Conservation (phyloP, 2,329 filamentous ascomycete genomes). For the Cladosporium halotolerans region DNA sequence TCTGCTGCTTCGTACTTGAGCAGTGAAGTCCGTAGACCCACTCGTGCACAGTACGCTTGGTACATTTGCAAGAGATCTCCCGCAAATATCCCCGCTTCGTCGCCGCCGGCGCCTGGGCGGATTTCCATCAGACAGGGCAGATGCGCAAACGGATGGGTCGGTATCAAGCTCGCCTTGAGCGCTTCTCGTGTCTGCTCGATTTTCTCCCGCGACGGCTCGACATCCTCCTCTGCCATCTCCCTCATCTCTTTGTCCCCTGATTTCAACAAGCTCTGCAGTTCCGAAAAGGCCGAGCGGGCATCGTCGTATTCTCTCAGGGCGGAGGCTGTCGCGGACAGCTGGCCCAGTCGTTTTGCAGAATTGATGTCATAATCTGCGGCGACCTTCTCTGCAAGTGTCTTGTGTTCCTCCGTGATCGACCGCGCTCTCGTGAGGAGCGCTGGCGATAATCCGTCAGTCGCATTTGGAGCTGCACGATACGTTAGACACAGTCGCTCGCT, state of each 20-base stretch:
- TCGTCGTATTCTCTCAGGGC: conserved; percentile 53
- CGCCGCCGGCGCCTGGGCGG: conserved; percentile 82
- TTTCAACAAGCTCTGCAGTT: conserved; percentile 68
- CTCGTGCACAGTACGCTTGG: conserved; percentile 64
- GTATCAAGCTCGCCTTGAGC: conserved; percentile 73
- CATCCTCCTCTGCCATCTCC: conserved; percentile 59
- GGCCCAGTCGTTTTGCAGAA: conserved; percentile 52
- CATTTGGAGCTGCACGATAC: neutral
- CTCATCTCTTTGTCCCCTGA: conserved; percentile 52
- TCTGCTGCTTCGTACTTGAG: conserved; percentile 77
- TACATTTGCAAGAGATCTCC: conserved; percentile 90
- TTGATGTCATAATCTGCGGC: conserved; percentile 50
- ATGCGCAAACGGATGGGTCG: conserved; percentile 81
- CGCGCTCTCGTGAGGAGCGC: conserved; percentile 52
- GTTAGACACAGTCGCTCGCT: neutral
- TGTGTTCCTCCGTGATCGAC: conserved; percentile 50
- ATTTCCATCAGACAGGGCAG: conserved; percentile 90
- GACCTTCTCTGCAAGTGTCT: conserved; percentile 46
- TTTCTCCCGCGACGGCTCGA: conserved; percentile 57
- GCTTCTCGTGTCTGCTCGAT: conserved; percentile 59
- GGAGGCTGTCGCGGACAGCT: conserved; percentile 46
- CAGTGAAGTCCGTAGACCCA: conserved; percentile 59
- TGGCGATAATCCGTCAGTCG: conserved; percentile 38
- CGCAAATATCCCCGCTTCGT: conserved; percentile 86
- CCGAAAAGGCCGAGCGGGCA: conserved; percentile 53